Evolutionary conservation across 1,284 basidiomycete species (phyloP).

Genomic region (Termitomyces sp.): DNA sequence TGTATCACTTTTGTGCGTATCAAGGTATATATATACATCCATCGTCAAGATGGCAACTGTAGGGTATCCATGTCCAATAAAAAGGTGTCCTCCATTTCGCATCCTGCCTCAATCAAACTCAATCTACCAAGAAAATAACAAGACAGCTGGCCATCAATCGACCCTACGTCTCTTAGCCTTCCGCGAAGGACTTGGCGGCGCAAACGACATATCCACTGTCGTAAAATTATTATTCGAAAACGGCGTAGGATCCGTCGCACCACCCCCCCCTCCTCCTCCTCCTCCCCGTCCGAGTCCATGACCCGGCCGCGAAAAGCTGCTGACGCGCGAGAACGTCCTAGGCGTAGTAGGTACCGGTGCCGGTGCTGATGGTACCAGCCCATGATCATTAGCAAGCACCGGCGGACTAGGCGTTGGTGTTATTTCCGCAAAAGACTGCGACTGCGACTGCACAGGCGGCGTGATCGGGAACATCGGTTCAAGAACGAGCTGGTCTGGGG

Average conservation of each 20-base stretch:
- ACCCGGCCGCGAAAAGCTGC: conserved; percentile 18
- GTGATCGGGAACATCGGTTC: not conserved
- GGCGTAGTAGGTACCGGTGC: conserved; percentile 33
- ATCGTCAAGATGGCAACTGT: too few relatives aligned
- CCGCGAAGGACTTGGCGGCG: conserved; percentile 27
- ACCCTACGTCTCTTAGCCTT: conserved; percentile 5
- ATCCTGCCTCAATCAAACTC: too few relatives aligned
- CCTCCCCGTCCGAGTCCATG: not conserved
- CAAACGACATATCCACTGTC: conserved; percentile 35
- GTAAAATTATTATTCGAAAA: conserved; percentile 43
- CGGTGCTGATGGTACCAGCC: too few relatives aligned
- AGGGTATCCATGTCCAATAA: too few relatives aligned
- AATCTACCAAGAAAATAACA: not conserved
- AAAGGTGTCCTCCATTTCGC: too few relatives aligned
- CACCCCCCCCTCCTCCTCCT: too few relatives aligned
- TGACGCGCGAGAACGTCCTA: conserved; percentile 21
- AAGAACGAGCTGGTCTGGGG: not conserved
- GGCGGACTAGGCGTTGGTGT: not conserved
- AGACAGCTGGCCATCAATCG: not conserved
- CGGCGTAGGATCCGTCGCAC: conserved; percentile 13
- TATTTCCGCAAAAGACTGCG: not conserved
- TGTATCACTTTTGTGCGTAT: too few relatives aligned
- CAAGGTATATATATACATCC: too few relatives aligned
- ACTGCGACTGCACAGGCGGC: not conserved
- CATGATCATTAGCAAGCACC: not conserved